Base-by-base conservation (phyloP, 371 early-diverging fungal species). In the Lichtheimia ramosa region DNA sequence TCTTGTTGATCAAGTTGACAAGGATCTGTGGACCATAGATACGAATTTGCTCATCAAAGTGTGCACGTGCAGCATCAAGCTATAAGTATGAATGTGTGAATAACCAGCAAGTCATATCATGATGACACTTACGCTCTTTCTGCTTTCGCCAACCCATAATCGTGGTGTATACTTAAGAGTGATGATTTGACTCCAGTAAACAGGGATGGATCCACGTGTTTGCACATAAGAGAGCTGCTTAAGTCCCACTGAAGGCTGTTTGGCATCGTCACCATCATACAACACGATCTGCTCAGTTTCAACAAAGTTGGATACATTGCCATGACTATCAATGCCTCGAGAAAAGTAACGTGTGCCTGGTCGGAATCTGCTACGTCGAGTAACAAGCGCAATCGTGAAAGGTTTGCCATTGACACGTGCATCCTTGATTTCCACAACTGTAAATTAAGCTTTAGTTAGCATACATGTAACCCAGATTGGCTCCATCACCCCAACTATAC, bases 191-290 rank as follows among this genome's bases (percentile, higher is more conserved):
- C 86, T 74, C 99, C 99, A 99, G 62, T 83, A 92, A 12, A 99
- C 72, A 18, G 99, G 99, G 63, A 99, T 96, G 0, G 98, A 97
- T 4, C 99, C 99, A 51, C 99, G 88, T 3, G 95, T 89, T 68
- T 99, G 99, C 12, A 97, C 88, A 83, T 86, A 95, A 3, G 95
- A 71, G 5, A 86, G 62, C 61, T 82, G 74, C 7, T 66, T 64
- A 23, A 72, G 70, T 57, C 77, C 82, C 8, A 61, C 65, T 5
- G 49, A 41, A 24, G 64, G 59, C 3, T 40, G 24, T 20, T 42
- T 48, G n/a, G 61, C 56, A 3, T 67, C 61, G 5, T 64, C 51
- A 5, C 75, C 71, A 14, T 84, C 82, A 64, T 81, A 78, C 43
- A 85, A 64, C 1, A 97, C 80, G 51, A 97, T 70, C 74, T 99